These are phyloP conservation scores for Leptographium lundbergii DNA, from an alignment of 2,329 filamentous ascomycete genomes.

Conservation along the genomic window DNA sequence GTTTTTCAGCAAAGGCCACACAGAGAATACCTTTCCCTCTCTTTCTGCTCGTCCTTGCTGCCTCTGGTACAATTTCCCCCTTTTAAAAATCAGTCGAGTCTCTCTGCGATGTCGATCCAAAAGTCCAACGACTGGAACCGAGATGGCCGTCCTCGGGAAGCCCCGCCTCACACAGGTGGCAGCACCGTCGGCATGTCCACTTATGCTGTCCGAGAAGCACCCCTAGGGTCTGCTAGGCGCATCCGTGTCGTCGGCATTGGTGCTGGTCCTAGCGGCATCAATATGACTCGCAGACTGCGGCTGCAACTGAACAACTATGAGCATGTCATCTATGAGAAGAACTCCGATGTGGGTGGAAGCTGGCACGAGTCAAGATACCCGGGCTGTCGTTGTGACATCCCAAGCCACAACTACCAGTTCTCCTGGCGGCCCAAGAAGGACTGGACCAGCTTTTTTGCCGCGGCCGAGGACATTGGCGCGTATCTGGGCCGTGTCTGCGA, in stretches of 20 bases:
- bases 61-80: not conserved
- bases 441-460: slow-evolving; percentile 46
- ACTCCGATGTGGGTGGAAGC: slow-evolving; percentile 40
- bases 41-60: not conserved
- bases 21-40: not conserved
- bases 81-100: not conserved
- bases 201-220: slow-evolving; percentile 10
- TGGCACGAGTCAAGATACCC: slow-evolving; percentile 49
- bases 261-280: slow-evolving; percentile 31
- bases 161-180: not conserved
- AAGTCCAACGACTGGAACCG: not conserved
- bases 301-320: slow-evolving; percentile 28
- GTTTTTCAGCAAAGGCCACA: not conserved
- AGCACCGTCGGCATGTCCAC: not conserved
- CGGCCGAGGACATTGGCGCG: slow-evolving; percentile 39
- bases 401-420: slow-evolving; percentile 50
- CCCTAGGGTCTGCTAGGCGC: slow-evolving; percentile 18
- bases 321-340: slow-evolving; percentile 42
- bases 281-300: slow-evolving; percentile 31
- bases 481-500: slow-evolving; percentile 35
- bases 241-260: slow-evolving; percentile 32
- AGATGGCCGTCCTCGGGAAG: not conserved
- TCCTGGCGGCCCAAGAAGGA: slow-evolving; percentile 46
- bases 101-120: not conserved
- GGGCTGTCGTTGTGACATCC: slow-evolving; percentile 43